These are phyloP conservation scores for Nakazawaea sp. DNA, from an alignment of 805 yeast genomes.

Conservation along the genomic window DNA sequence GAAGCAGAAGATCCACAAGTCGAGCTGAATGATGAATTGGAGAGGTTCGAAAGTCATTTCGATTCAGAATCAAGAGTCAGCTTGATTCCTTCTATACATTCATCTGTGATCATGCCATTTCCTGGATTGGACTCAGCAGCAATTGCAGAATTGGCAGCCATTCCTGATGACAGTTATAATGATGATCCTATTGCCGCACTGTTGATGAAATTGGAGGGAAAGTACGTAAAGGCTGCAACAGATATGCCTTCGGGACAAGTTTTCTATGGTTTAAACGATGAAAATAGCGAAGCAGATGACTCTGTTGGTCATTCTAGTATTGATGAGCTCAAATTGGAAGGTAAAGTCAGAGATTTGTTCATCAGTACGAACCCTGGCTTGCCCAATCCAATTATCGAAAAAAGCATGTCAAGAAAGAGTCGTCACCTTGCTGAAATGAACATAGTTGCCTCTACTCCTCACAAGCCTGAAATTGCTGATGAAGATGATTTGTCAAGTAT, in stretches of 20 bases:
- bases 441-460: constrained; percentile 1
- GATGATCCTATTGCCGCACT: constrained; percentile 74
- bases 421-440: not conserved
- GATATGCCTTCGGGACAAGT: constrained; percentile 10
- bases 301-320: constrained; percentile 11
- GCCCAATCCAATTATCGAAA: constrained; percentile 11
- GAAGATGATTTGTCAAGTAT: not conserved
- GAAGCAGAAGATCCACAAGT: constrained; percentile 11
- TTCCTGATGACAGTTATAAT: constrained; percentile 70
- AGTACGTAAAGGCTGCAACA: constrained; percentile 19
- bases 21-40: constrained; percentile 22
- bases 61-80: constrained; percentile 11
- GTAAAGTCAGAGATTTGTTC: constrained; percentile 26
- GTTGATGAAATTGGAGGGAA: constrained; percentile 73
- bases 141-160: constrained; percentile 71
- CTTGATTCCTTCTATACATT: constrained; percentile 23
- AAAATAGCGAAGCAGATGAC: constrained; percentile 9
- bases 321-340: constrained; percentile 24
- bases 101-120: constrained; percentile 29
- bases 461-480: not conserved
- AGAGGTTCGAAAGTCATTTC: constrained; percentile 17
- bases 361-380: constrained; percentile 16
- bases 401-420: not conserved
- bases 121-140: constrained; percentile 49
- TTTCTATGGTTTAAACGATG: constrained; percentile 22